Conservation (phyloP, 306 rosid genomes). For the Luffa acutangula region DNA sequence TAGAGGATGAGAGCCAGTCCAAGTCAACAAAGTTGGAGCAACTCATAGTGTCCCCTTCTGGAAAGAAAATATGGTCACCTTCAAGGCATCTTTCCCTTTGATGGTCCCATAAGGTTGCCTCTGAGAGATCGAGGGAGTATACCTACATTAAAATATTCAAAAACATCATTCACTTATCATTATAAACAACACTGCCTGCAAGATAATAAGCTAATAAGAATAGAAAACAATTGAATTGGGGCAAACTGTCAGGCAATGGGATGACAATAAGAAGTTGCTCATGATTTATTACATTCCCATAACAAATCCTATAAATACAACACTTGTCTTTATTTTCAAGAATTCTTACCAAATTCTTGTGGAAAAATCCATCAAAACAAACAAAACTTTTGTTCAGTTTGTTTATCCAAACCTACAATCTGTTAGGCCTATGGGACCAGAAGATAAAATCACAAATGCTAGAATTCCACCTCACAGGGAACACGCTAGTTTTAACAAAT, state of each 20-base stretch:
- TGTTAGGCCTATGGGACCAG: background rate
- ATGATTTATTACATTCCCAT: background rate
- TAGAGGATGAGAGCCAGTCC: constrained; percentile 93
- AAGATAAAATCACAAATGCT: background rate
- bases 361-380: background rate
- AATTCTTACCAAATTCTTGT: background rate
- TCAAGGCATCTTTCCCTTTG: constrained; percentile 53
- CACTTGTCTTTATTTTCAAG: background rate
- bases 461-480: background rate
- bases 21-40: constrained; percentile 91
- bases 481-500: too few species aligned
- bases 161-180: background rate
- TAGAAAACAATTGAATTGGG: background rate
- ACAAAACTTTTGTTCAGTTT: background rate
- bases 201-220: background rate
- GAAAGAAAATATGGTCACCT: constrained; percentile 49
- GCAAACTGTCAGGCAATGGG: background rate
- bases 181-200: background rate
- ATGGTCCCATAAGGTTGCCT: constrained; percentile 57
- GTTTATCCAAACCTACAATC: background rate
- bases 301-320: background rate
- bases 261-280: background rate
- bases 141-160: constrained; percentile 39
- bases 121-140: constrained; percentile 58
- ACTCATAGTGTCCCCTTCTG: constrained; percentile 53